A percentile compares a stretch with the other conserved stretches of the same genome.
These are phyloP conservation scores for Rossbeevera mucosa DNA, from an alignment of 768 basidiomycete genomes.

Conservation along the genomic window DNA sequence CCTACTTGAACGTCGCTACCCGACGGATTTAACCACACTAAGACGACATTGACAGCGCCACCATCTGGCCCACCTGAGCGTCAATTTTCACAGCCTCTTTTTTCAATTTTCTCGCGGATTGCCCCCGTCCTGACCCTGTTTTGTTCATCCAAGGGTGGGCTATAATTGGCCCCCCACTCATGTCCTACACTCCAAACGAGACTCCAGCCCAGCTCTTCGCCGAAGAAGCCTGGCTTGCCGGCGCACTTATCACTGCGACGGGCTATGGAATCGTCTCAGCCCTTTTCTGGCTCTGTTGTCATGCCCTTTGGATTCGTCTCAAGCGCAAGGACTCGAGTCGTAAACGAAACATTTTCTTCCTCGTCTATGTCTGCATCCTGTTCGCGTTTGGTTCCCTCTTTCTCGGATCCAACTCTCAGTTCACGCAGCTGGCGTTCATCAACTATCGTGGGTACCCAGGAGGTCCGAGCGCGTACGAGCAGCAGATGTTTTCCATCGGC, in stretches of 20 bases:
- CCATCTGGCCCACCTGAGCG: not conserved
- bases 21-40: not conserved
- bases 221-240: constrained; percentile 28
- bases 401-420: constrained; percentile 24
- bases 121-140: not conserved
- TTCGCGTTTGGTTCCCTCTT: constrained; percentile 25
- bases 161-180: constrained; percentile 4
- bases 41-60: not conserved
- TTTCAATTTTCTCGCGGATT: not conserved
- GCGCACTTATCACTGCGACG: constrained; percentile 22
- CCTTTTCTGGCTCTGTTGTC: constrained; percentile 23
- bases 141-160: constrained; percentile 7
- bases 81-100: not conserved
- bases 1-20: not conserved
- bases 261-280: constrained; percentile 27
- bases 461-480: constrained; percentile 21
- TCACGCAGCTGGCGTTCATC: constrained; percentile 30
- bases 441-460: constrained; percentile 25
- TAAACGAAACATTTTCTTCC: constrained; percentile 18
- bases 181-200: constrained; percentile 19
- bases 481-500: constrained; percentile 27
- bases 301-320: constrained; percentile 15
- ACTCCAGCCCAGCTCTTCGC: constrained; percentile 14
- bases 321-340: constrained; percentile 11
- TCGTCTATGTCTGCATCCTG: constrained; percentile 21